Evolutionary conservation across 2,329 filamentous ascomycete genomes (phyloP).

Genomic region (Nannizzia gypsea): DNA sequence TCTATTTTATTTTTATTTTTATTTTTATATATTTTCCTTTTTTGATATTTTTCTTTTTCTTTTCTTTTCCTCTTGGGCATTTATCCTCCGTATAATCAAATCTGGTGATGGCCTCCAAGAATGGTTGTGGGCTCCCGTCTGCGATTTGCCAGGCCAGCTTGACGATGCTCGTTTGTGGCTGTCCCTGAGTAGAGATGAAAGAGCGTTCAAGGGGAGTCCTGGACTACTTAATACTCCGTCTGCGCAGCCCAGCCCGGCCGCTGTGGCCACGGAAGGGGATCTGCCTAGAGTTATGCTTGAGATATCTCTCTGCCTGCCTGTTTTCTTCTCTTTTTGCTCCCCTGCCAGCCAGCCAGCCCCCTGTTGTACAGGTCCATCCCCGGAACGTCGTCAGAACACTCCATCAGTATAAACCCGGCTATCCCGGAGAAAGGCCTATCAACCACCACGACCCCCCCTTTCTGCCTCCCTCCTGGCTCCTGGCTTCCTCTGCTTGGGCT

Average conservation of each 20-base stretch:
- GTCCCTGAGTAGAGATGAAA: neutral
- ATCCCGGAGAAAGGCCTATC: neutral
- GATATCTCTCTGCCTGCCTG: neutral
- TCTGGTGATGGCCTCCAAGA: neutral
- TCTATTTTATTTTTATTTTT: too few species aligned
- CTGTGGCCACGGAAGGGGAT: neutral
- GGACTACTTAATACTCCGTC: neutral
- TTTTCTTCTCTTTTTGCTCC: neutral
- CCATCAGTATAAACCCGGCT: neutral
- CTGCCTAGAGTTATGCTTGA: neutral
- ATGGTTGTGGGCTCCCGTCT: neutral
- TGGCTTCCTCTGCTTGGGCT: neutral
- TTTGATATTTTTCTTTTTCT: neutral
- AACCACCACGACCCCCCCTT: too few species aligned
- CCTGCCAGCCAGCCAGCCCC: neutral
- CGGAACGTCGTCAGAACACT: neutral
- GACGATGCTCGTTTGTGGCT: conserved; percentile 2
- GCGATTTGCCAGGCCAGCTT: neutral
- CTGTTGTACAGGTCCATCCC: conserved; percentile 2
- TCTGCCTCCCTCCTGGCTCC: neutral
- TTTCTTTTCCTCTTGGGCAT: neutral
- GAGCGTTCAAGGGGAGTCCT: neutral
- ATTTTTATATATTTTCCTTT: too few species aligned
- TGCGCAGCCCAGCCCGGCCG: neutral
- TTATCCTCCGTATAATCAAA: neutral